Conservation (phyloP, 345 rosid genomes). For the Cardiospermum halicacabum region DNA sequence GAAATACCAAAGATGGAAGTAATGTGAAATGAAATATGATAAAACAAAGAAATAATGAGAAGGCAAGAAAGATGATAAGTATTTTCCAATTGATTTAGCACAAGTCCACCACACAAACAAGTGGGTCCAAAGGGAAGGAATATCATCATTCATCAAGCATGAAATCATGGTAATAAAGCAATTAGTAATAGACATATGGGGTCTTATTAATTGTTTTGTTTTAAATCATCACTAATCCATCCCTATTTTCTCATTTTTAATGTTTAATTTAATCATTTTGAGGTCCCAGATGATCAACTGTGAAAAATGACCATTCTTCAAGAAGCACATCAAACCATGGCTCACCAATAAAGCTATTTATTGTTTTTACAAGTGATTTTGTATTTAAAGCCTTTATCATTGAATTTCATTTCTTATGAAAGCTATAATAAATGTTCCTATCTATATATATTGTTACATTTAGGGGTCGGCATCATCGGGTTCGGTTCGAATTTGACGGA, state of each 20-base stretch:
- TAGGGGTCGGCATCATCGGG: too few relatives aligned
- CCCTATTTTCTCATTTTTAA: constrained; percentile 1
- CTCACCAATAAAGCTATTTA: not conserved
- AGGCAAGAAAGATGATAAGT: not conserved
- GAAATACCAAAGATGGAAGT: too few relatives aligned
- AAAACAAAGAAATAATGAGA: not conserved
- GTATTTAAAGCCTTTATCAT: too few relatives aligned
- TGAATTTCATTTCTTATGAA: too few relatives aligned
- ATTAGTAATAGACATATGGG: constrained; percentile 19
- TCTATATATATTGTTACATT: too few relatives aligned
- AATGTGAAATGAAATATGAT: too few relatives aligned
- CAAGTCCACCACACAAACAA: not conserved
- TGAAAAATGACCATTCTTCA: constrained; percentile 15
- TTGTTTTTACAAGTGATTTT: too few relatives aligned
- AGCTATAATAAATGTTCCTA: too few relatives aligned
- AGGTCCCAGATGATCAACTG: constrained; percentile 16
- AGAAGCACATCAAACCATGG: constrained; percentile 5
- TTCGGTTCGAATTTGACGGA: too few relatives aligned
- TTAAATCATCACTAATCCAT: constrained; percentile 9
- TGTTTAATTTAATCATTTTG: not conserved
- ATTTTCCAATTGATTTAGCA: not conserved
- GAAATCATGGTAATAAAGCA: constrained; percentile 13
- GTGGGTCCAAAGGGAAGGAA: constrained; percentile 18
- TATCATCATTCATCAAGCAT: constrained; percentile 23
- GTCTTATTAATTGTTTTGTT: constrained; percentile 12